Base-by-base conservation (phyloP, 306 rosid genomes). In the Luffa acutangula region DNA sequence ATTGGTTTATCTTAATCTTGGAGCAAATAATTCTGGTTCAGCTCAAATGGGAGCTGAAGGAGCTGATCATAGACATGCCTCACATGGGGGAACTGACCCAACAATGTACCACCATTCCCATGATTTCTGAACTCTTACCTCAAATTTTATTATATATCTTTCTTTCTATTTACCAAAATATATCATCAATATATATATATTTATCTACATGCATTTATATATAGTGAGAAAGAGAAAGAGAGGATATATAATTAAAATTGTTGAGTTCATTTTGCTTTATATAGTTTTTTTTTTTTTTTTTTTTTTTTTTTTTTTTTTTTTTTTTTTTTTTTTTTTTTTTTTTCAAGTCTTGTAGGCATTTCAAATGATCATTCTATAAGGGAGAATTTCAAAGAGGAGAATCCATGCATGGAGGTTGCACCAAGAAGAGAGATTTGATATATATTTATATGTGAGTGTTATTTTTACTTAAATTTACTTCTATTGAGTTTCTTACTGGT, bases 1-100 rank as follows among this genome's bases (percentile, higher is more conserved):
- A 85, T 77, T 92, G 92, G 97, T 93, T 79, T 95, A 93, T 83
- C 93, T 96, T 33, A 93, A 96, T 85, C 97, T 96, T 5, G 99
- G 97, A 9, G 97, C 92, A 0, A 75, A 75, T 2, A 75, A 75
- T 2, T 84, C 60, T 59, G 77, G 60, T 46, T 78, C 91, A 3
- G 82, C 77, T 45, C 91, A 85, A 46, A 86, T 89, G 93, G 84
- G 90, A 60, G 62, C 15, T 14, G 78, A 74, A 49, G 78, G 77
- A 48, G 81, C 91, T 83, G 91, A 87, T 4, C 82, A 81, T 65
- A 62, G 81, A 78, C 59, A 78, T 51, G 78, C 39, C 1, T 76
- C 87, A 31, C 91, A 86, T 45, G 85, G 85, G 54, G 88, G 87
- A 48, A 80, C 86, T 80, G 88, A 87, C 76, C 78, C 89, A 21